These are phyloP conservation scores for Corymbia maculata DNA, from an alignment of 345 rosid species.

Conservation along the genomic window DNA sequence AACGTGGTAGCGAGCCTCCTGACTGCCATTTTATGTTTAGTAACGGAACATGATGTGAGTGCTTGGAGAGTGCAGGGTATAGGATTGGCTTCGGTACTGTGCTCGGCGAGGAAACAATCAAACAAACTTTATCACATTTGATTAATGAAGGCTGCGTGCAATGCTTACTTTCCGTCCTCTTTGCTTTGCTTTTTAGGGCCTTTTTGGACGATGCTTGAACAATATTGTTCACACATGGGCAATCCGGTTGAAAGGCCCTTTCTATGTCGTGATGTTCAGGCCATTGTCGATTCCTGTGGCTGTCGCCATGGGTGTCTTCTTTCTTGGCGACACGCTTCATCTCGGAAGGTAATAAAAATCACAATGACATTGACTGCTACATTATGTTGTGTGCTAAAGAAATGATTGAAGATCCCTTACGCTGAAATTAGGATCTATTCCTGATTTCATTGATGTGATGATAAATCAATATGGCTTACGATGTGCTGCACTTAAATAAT, in stretches of 20 bases:
- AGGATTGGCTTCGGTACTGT: background rate
- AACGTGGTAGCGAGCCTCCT: conserved; percentile 9
- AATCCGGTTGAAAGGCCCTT: background rate
- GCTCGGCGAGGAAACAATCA: background rate
- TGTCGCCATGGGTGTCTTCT: background rate
- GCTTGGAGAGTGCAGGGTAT: conserved; percentile 4
- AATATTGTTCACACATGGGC: background rate
- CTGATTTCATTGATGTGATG: background rate
- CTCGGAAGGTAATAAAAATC: background rate
- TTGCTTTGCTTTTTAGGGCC: background rate
- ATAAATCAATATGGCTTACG: background rate
- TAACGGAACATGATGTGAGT: background rate
- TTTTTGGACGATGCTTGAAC: background rate
- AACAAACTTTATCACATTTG: background rate
- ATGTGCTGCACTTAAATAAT: background rate
- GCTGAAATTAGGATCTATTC: background rate
- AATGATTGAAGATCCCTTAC: background rate
- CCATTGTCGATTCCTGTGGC: background rate
- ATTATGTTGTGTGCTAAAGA: background rate
- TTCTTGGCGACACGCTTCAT: conserved; percentile 2
- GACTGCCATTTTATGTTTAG: background rate
- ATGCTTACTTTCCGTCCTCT: background rate
- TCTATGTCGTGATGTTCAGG: background rate
- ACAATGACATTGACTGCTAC: background rate
- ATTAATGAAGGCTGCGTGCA: background rate